phyloP scores from a whole-genome alignment of 768 basidiomycete genomes.

The Tulasnella sp. region DNA sequence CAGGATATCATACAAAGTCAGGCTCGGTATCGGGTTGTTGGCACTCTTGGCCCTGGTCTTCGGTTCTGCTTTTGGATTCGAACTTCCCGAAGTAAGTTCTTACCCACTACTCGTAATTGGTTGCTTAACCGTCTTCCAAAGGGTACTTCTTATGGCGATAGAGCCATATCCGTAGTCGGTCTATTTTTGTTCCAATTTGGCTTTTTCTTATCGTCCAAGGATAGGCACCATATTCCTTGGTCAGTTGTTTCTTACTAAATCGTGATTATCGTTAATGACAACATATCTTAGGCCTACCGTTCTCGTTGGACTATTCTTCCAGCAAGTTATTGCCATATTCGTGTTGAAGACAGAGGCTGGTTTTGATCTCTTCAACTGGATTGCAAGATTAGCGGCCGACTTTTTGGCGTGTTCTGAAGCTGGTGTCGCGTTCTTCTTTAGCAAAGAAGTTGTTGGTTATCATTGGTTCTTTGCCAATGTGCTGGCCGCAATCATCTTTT shows the following conservation, averaged over 20 bases:
- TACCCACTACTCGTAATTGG: too few relatives aligned
- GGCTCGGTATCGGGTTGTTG: slow-evolving; percentile 61
- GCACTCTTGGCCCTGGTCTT: slow-evolving; percentile 65
- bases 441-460: slow-evolving; percentile 44
- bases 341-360: slow-evolving; percentile 78
- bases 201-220: slow-evolving; percentile 55
- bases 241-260: slow-evolving; percentile 31
- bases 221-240: slow-evolving; percentile 60
- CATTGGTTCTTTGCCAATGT: slow-evolving; percentile 57
- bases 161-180: slow-evolving; percentile 70
- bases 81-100: slow-evolving; percentile 37
- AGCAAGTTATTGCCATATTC: slow-evolving; percentile 78
- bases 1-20: slow-evolving; percentile 35
- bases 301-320: slow-evolving; percentile 74
- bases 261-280: too few relatives aligned
- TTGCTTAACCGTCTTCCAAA: too few relatives aligned
- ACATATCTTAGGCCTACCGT: slow-evolving; percentile 73
- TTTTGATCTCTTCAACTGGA: slow-evolving; percentile 71
- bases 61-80: slow-evolving; percentile 78
- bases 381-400: slow-evolving; percentile 67
- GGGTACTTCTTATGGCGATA: slow-evolving; percentile 59
- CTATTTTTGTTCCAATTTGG: slow-evolving; percentile 64
- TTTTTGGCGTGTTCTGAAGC: slow-evolving; percentile 54
- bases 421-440: slow-evolving; percentile 78
- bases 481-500: slow-evolving; percentile 67